phyloP scores from a whole-genome alignment of 192 early-diverging fungal genomes.

The Phlyctochytrium bullatum region DNA sequence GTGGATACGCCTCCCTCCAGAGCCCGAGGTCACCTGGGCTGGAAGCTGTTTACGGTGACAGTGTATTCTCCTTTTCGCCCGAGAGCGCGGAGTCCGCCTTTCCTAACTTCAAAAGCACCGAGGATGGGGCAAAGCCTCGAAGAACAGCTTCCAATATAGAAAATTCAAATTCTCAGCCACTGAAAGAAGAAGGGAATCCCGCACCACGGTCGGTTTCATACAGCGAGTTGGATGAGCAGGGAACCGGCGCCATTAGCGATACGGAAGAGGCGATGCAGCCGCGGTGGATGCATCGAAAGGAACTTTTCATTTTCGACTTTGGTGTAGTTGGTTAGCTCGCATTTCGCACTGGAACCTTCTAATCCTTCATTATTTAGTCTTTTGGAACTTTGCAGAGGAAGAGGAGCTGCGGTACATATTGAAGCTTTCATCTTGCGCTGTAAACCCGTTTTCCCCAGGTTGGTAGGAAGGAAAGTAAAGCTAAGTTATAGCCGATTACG shows the following conservation, averaged over 20 bases:
- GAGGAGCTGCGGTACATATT: constrained; percentile 38
- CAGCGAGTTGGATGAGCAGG: too few relatives aligned
- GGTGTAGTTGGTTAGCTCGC: constrained; percentile 35
- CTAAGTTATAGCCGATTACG: constrained; percentile 46
- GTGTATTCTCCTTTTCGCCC: not conserved
- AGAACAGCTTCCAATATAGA: too few relatives aligned
- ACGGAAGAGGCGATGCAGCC: too few relatives aligned
- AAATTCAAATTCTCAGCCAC: too few relatives aligned
- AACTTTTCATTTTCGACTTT: constrained; percentile 56
- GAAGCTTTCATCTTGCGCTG: constrained; percentile 13
- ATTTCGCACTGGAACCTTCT: too few relatives aligned
- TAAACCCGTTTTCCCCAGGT: constrained; percentile 8
- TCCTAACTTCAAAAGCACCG: too few relatives aligned
- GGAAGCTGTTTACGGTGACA: not conserved
- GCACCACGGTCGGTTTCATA: too few relatives aligned
- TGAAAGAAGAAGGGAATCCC: too few relatives aligned
- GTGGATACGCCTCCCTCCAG: not conserved
- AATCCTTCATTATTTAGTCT: too few relatives aligned
- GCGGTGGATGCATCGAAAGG: constrained; percentile 43
- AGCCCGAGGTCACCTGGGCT: not conserved
- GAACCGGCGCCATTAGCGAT: too few relatives aligned
- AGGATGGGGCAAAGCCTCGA: too few relatives aligned
- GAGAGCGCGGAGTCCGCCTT: too few relatives aligned
- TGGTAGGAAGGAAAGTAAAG: not conserved
- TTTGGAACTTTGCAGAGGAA: constrained; percentile 48